Evolutionary conservation across 2,329 filamentous ascomycete genomes (phyloP).

Genomic region (Phyllosticta capitalensis): DNA sequence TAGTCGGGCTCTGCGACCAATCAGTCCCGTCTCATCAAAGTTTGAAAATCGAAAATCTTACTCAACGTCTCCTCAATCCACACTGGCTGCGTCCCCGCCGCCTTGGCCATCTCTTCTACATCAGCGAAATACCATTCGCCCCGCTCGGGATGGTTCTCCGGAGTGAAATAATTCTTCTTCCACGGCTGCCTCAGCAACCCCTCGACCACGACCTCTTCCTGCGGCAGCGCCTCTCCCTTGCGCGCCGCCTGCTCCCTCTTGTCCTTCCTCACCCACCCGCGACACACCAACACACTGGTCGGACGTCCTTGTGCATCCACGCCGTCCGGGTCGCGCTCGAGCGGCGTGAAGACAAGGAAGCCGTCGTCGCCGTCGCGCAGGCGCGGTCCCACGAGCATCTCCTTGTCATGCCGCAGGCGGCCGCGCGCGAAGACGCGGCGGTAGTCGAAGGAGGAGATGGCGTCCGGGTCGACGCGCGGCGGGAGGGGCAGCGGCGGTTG

Average conservation of each 20-base stretch:
- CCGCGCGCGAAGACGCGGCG: conserved; percentile 70
- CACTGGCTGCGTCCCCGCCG: conserved; percentile 75
- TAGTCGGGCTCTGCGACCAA: conserved; percentile 60
- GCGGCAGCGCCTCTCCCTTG: conserved; percentile 51
- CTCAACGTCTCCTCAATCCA: conserved; percentile 96
- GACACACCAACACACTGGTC: conserved; percentile 68
- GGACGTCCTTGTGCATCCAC: conserved; percentile 16
- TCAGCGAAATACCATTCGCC: conserved; percentile 93
- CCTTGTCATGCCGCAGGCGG: conserved; percentile 71
- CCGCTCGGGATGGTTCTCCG: conserved; percentile 73
- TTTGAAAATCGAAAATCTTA: conserved; percentile 30
- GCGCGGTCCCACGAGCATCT: conserved; percentile 92
- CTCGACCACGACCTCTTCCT: conserved; percentile 66
- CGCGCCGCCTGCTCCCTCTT: conserved; percentile 55
- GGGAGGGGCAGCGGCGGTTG: conserved; percentile 79
- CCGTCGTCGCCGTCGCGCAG: conserved; percentile 84
- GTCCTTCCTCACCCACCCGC: conserved; percentile 84
- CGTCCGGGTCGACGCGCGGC: conserved; percentile 69
- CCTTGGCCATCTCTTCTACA: conserved; percentile 77
- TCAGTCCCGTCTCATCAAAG: conserved; percentile 18
- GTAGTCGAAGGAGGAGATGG: conserved; percentile 84
- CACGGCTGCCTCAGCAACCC: conserved; percentile 80
- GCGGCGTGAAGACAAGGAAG: conserved; percentile 81
- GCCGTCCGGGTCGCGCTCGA: conserved; percentile 56
- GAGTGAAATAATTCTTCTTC: conserved; percentile 98